Base-by-base conservation (phyloP, 192 early-diverging fungal genomes). In the Spizellomyces punctatus region DNA sequence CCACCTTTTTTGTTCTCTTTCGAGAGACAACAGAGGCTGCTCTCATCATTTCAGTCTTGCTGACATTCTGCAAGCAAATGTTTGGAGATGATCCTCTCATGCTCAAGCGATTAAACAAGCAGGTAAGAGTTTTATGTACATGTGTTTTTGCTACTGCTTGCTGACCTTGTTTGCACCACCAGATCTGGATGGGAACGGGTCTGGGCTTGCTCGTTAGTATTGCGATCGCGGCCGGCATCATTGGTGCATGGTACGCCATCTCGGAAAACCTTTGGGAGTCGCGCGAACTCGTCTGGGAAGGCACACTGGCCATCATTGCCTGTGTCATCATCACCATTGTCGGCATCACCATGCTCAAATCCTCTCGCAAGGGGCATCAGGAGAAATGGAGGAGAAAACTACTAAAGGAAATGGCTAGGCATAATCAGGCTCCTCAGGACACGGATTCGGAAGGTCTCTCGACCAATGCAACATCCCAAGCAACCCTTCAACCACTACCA, bases 21-120 rank as follows among this genome's bases (percentile, higher is more conserved):
- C 67, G 82, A 17, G 82, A 96, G 82, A 90, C 93, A 41, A 83
- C 91, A 14, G 95, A 98, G 82, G 93, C 91, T 5, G 89, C 89
- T 19, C 88, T 97, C 67, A 90, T 98, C 74, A 80, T 98, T 63
- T 90, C 90, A n/a, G 93, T 98, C 17, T 76, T 95, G 12, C 83
- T 94, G 27, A 78, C 92, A 21, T 94, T 94, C 81, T 75, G 91
- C 75, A 66, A 79, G 27, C 88, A 90, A 69, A 82, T 91, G 67
- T 84, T 93, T 64, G 74, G 79, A 14, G 17, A 70, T 19, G 78
- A 88, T 67, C 46, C 61, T 0, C 66, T 43, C 12, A 74, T 88
- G 17, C 82, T 76, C 73, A 83, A 83, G 36, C 81, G 83, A 6
- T 79, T 90, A 17, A 78, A 82, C 12, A 72, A 72, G 62, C 70